Percentiles rank a stretch among this genome's conserved stretches.
phyloP scores from a whole-genome alignment of 2,329 filamentous ascomycete genomes.

The Ophiostoma fasciatum region DNA sequence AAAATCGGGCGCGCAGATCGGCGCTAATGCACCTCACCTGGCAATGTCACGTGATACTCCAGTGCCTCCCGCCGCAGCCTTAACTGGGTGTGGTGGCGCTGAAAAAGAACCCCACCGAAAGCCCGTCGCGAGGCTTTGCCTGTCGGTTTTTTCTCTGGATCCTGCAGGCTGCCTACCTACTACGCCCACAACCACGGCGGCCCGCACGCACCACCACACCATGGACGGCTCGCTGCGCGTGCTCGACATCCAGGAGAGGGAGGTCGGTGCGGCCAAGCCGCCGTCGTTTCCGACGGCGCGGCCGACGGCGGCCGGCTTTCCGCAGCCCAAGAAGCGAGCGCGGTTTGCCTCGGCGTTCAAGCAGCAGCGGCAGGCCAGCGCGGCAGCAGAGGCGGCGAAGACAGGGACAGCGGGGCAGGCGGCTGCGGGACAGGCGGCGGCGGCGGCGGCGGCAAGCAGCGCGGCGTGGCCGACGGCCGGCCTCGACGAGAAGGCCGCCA shows the following conservation, averaged over 20 bases:
- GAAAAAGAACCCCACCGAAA: too few relatives aligned
- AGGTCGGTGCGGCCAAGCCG: slow-evolving; percentile 41
- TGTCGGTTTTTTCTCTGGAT: too few relatives aligned
- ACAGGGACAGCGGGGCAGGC: slow-evolving; percentile 1
- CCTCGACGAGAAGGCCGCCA: slow-evolving; percentile 50
- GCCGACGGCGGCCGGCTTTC: slow-evolving; percentile 56
- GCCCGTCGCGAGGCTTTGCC: too few relatives aligned
- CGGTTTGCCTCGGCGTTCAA: slow-evolving; percentile 61
- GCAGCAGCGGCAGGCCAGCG: slow-evolving; percentile 36
- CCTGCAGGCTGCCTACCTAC: too few relatives aligned
- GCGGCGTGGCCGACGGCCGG: slow-evolving; percentile 4
- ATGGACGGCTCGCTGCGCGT: slow-evolving; percentile 39
- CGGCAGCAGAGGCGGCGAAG: neutral
- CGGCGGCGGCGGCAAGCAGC: neutral
- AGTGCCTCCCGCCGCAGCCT: too few relatives aligned
- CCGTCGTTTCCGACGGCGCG: slow-evolving; percentile 48
- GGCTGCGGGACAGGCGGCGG: neutral
- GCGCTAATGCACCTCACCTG: too few relatives aligned
- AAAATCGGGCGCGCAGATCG: too few relatives aligned
- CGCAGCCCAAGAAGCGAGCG: slow-evolving; percentile 68
- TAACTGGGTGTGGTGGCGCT: neutral
- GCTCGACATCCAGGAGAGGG: slow-evolving; percentile 67
- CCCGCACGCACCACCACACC: neutral
- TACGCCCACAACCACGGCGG: neutral
- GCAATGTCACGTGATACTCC: too few relatives aligned